Base-by-base conservation (phyloP, 805 yeast species). In the Zygosaccharomyces gambellarensis region DNA sequence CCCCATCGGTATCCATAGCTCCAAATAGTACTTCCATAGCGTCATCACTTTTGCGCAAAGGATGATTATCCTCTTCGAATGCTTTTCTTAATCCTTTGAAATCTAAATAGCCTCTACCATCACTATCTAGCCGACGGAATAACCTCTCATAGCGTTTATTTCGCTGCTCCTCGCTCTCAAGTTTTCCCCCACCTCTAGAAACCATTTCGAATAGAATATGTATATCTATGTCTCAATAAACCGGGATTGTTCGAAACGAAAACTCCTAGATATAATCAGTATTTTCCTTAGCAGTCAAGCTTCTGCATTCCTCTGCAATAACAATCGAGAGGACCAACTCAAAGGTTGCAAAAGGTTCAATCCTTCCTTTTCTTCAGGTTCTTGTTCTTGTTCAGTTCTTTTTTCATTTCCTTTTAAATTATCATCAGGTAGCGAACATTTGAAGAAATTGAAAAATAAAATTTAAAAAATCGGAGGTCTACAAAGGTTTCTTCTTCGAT, bases 1-100 rank as follows among this genome's bases (percentile, higher is more conserved):
- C 89, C 11, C 76, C 67, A 51, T 82, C 77, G 31, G 74, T 63
- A 61, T 82, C 88, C 59, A 87, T 77, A 1, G 83, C 73, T 36
- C 72, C 66, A 65, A 85, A 84, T 3, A 86, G 70, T 47, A 74
- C 74, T 39, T 70, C 69, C 40, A 85, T 75, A 30, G 89, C 81
- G 45, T 76, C 81, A 4, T 78, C 77, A 23, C 81, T 79, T 49
- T 80, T 73, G 44, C 79, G 78, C 21, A 86, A 69, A 1, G 92
- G 95, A 64, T 86, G 90, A 48, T 82, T 75, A 34, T 76, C 65
- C 65, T 45, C 61, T 58, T 64, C 64, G 43, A 75, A 73, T 0
- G 78, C 80, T 46, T 60, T 52, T 10, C 60, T 58, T 32, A 77
- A 58, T 5, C 72, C 65, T 10, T 62, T 63, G 9, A 65, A 60